These are phyloP conservation scores for Brassica carinata DNA, from an alignment of 345 rosid genomes.

Conservation along the genomic window DNA sequence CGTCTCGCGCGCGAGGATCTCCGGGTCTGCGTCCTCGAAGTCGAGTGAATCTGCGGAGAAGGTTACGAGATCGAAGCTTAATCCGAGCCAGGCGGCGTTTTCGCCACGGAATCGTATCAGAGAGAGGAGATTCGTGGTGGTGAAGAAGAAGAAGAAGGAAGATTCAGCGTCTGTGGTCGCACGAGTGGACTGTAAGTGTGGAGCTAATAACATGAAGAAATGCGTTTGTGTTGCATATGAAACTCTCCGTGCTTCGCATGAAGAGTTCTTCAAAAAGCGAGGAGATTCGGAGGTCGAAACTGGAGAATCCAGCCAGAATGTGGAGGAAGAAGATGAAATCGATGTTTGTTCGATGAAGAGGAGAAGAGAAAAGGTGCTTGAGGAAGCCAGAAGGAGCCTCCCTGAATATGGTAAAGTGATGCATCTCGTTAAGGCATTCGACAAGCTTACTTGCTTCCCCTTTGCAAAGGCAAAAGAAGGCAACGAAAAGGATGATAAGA, in stretches of 20 bases:
- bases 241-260: slow-evolving; percentile 74
- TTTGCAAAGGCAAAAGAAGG: slow-evolving; percentile 32
- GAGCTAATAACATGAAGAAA: slow-evolving; percentile 54
- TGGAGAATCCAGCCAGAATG: slow-evolving; percentile 14
- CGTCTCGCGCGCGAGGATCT: slow-evolving; percentile 34
- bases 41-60: slow-evolving; percentile 33
- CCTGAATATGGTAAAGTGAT: slow-evolving; percentile 77
- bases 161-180: slow-evolving; percentile 32
- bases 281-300: slow-evolving; percentile 25
- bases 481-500: slow-evolving; percentile 36
- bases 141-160: slow-evolving; percentile 57
- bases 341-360: slow-evolving; percentile 62
- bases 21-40: slow-evolving; percentile 45
- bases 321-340: slow-evolving; percentile 29
- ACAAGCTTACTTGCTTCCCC: slow-evolving; percentile 57
- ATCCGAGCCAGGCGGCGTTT: slow-evolving; percentile 24
- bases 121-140: slow-evolving; percentile 77
- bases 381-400: slow-evolving; percentile 69
- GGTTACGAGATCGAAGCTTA: slow-evolving; percentile 29
- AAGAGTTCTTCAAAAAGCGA: slow-evolving; percentile 58
- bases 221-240: slow-evolving; percentile 81
- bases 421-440: slow-evolving; percentile 88
- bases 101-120: slow-evolving; percentile 66
- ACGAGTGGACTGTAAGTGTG: slow-evolving; percentile 59
- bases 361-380: slow-evolving; percentile 72